These are phyloP conservation scores for Tagetes erecta DNA, from an alignment of 129 eudicot species.

Conservation along the genomic window DNA sequence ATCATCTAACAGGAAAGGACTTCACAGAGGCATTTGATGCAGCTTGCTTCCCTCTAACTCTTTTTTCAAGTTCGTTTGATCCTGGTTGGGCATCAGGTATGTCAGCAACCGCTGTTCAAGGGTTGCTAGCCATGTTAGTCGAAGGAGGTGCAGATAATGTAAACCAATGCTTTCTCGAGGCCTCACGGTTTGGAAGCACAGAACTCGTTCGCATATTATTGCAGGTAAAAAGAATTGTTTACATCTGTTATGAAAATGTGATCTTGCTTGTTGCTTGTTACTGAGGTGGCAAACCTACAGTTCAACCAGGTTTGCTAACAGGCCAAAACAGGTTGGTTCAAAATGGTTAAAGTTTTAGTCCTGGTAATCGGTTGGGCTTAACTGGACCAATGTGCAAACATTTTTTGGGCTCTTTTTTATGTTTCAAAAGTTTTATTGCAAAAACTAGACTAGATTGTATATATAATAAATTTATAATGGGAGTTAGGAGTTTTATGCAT, in stretches of 20 bases:
- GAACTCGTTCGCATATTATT: slow-evolving; percentile 94
- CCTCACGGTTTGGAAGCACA: slow-evolving; percentile 96
- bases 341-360: slow-evolving; percentile 3
- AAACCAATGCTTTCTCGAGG: slow-evolving; percentile 96
- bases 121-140: slow-evolving; percentile 84
- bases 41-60: slow-evolving; percentile 97
- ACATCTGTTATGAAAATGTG: not conserved
- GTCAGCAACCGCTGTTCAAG: slow-evolving; percentile 94
- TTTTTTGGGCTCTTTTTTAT: not conserved
- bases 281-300: not conserved
- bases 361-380: not conserved
- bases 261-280: slow-evolving; percentile 3
- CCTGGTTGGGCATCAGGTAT: slow-evolving; percentile 97
- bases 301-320: slow-evolving; percentile 8
- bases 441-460: not conserved
- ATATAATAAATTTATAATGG: not conserved
- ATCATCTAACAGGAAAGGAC: slow-evolving; percentile 80
- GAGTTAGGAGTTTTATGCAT: not conserved
- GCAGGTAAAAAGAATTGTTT: slow-evolving; percentile 57
- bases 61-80: slow-evolving; percentile 90
- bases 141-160: slow-evolving; percentile 99
- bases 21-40: slow-evolving; percentile 99
- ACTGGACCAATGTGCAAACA: not conserved
- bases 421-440: not conserved
- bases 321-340: not conserved